Conservation (phyloP, 306 rosid species). For the Dicorynia guianensis region DNA sequence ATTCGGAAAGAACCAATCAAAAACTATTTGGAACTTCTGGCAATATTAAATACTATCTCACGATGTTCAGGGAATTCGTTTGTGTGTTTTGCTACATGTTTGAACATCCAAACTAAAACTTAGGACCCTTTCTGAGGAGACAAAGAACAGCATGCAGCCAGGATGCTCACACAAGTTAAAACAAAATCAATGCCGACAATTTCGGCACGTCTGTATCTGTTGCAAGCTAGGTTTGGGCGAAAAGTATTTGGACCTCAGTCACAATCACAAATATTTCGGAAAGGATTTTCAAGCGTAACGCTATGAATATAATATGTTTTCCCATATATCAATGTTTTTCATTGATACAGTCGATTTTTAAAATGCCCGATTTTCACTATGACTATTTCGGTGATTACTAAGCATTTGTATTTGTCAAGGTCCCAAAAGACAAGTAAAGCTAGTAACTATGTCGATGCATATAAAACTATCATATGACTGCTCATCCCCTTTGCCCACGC, state of each 20-base stretch:
- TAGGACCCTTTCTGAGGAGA: slow-evolving; percentile 2
- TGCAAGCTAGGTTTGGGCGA: slow-evolving; percentile 17
- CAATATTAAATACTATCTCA: no score
- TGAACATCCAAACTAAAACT: slow-evolving; percentile 28
- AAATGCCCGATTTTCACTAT: slow-evolving; percentile 25
- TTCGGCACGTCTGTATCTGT: background rate
- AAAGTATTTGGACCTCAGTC: slow-evolving; percentile 1
- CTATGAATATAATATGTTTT: slow-evolving; percentile 27
- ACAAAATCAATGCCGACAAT: slow-evolving; percentile 11
- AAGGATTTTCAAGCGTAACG: background rate
- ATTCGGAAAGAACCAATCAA: background rate
- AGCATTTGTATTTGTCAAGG: slow-evolving; percentile 36
- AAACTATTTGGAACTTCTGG: background rate
- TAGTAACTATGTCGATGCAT: background rate
- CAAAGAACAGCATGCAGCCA: slow-evolving; percentile 1
- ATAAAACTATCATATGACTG: slow-evolving; percentile 27
- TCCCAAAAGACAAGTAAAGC: slow-evolving; percentile 33
- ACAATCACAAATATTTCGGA: background rate
- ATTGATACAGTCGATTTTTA: slow-evolving; percentile 22
- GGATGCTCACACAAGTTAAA: background rate
- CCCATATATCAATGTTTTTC: slow-evolving; percentile 37
- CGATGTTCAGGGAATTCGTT: slow-evolving; percentile 3
- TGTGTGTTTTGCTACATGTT: background rate
- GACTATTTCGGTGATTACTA: slow-evolving; percentile 24
- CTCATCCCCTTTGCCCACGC: slow-evolving; percentile 18